A percentile compares a stretch with the other conserved stretches of the same genome.
phyloP scores from a whole-genome alignment of 192 early-diverging fungal genomes.

The Kickxella alabastrina region DNA sequence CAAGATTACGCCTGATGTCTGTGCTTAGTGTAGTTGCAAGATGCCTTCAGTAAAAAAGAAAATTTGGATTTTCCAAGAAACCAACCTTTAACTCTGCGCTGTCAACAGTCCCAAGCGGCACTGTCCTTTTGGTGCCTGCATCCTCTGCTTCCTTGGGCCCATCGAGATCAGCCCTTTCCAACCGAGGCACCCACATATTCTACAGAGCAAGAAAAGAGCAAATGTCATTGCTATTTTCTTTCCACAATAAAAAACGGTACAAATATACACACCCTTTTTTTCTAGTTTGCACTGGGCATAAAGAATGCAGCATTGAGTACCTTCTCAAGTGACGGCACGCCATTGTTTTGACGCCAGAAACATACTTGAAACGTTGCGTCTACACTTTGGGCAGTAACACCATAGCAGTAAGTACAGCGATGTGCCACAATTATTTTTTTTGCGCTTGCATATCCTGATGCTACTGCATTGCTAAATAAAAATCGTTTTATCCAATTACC shows the following conservation, averaged over 20 bases:
- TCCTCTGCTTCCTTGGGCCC: background rate
- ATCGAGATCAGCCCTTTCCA: background rate
- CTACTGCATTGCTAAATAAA: no score
- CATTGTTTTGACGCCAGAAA: slow-evolving; percentile 21
- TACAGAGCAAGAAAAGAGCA: slow-evolving; percentile 6
- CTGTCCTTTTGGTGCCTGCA: slow-evolving; percentile 5
- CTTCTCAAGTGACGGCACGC: slow-evolving; percentile 28
- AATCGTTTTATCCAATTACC: slow-evolving; percentile 20
- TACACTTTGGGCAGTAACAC: slow-evolving; percentile 7
- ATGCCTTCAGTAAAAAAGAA: background rate
- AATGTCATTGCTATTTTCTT: no score
- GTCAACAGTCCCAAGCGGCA: slow-evolving; percentile 33
- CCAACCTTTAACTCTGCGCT: slow-evolving; percentile 27
- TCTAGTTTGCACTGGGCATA: no score
- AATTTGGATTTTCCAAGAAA: no score
- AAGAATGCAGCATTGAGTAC: no score
- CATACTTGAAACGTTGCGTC: slow-evolving; percentile 31
- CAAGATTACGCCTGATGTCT: background rate
- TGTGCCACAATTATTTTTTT: no score
- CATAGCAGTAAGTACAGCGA: no score
- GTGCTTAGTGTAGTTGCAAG: background rate
- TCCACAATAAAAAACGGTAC: no score
- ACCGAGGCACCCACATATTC: slow-evolving; percentile 35
- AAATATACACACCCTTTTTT: no score
- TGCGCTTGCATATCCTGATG: no score